Evolutionary conservation across 257 asterid genomes (phyloP).

Genomic region (Mitragyna speciosa): DNA sequence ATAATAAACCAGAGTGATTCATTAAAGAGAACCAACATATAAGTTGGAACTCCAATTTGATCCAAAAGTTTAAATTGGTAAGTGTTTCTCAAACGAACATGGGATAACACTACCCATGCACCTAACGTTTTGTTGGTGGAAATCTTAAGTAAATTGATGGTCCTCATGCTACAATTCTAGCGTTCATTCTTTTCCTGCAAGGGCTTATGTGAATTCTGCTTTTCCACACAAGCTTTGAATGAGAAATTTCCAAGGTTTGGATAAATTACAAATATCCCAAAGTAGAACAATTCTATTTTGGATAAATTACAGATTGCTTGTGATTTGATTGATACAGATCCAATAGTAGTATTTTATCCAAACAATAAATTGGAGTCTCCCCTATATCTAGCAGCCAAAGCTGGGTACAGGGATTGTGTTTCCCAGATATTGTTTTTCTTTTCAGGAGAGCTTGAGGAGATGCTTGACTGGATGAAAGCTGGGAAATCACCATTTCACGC

Average conservation of each 20-base stretch:
- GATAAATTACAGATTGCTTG: neutral
- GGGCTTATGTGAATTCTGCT: neutral
- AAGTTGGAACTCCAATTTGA: too few relatives aligned
- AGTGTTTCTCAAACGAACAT: too few relatives aligned
- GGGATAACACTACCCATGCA: too few relatives aligned
- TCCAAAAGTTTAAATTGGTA: too few relatives aligned
- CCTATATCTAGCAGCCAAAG: slow-evolving; percentile 4
- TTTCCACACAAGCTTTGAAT: too few relatives aligned
- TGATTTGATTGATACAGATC: neutral
- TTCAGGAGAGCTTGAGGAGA: neutral
- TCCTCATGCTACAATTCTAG: neutral
- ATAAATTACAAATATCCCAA: neutral
- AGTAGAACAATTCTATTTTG: neutral
- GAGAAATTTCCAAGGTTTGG: neutral
- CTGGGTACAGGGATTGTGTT: neutral
- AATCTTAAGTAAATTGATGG: neutral
- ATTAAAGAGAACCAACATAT: too few relatives aligned
- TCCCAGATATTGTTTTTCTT: neutral
- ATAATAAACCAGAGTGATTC: too few relatives aligned
- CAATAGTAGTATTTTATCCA: neutral
- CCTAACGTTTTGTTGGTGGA: neutral
- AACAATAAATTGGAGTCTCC: neutral
- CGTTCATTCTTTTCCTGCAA: neutral
- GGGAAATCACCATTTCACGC: slow-evolving; percentile 9
- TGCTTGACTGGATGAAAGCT: neutral